Evolutionary conservation across 1,284 basidiomycete species (phyloP), one percentile per base, ranked within the genome.

Genomic region (Coniferiporia sulphurascens): DNA sequence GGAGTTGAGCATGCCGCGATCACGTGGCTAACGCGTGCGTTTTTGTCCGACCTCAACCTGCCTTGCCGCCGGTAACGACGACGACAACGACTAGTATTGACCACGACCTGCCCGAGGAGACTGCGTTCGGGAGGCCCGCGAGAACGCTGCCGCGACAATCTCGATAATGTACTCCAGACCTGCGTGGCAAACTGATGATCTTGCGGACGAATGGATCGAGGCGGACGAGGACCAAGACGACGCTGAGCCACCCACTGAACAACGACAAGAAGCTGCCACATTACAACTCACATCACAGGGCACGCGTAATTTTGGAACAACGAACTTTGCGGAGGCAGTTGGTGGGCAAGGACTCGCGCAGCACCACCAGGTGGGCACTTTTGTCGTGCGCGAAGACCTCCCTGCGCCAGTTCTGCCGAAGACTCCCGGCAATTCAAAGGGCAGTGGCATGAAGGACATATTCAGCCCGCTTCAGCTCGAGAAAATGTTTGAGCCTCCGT

Each of bases 401-500:
- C 79, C 79, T 2, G 71, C 74, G 48, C 73, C 72, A n/a, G 79
- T 81, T 1, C 70, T 86, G 32, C 82, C 83, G 48, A 84, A 83
- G 69, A 86, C 86, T 2, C 85, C 87, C 22, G 84, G 83, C 6
- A 72, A 73, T 61, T 87, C 80, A 76, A 89, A 84, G 67, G 76
- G 75, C 5, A 27, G 27, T 22, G 67, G 74, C 35, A 79, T 87
- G 48, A 93, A 89, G 72, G 86, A 91, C 70, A 85, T 95, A 67
- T 95, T 95, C 73, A 90, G 85, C 55, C 91, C 91, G 0, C 72
- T 93, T 58, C 85, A 88, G 4, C 78, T 95, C 9, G 93, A 95
- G 72, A 81, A 81, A 56, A 92, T 95, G 90, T 95, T 95, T 66
- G 89, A 94, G 63, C 93, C 93, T 5, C 93, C 93, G 0, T 89